These are phyloP conservation scores for Penicillium sp. DNA, from an alignment of 2,329 filamentous ascomycete species.

Conservation along the genomic window DNA sequence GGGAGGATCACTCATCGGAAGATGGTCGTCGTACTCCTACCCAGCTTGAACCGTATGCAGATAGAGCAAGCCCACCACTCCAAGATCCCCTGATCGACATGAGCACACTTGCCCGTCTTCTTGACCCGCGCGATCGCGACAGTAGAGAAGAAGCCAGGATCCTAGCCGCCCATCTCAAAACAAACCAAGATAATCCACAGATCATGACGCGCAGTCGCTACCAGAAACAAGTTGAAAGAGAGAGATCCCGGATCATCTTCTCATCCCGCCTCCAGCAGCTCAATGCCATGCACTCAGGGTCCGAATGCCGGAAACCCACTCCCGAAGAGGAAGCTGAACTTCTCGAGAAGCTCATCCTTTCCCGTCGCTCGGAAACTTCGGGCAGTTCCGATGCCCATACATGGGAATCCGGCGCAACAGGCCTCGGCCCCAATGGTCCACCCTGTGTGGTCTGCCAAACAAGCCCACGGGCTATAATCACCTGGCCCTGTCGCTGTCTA, in stretches of 20 bases:
- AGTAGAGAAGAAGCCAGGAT: slow-evolving; percentile 78
- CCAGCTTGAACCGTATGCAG: slow-evolving; percentile 57
- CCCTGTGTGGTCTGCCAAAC: slow-evolving; percentile 93
- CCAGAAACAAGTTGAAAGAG: slow-evolving; percentile 63
- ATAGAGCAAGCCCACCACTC: slow-evolving; percentile 52
- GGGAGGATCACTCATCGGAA: slow-evolving; percentile 49
- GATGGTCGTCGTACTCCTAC: slow-evolving; percentile 68
- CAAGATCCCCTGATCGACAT: slow-evolving; percentile 64
- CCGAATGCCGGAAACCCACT: slow-evolving; percentile 35
- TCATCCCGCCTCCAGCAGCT: slow-evolving; percentile 42
- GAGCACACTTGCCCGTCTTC: slow-evolving; percentile 70
- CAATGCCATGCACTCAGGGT: slow-evolving; percentile 8
- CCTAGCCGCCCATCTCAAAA: slow-evolving; percentile 74
- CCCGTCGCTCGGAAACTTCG: slow-evolving; percentile 43
- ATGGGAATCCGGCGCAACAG: slow-evolving; percentile 70
- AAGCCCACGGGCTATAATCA: slow-evolving; percentile 79
- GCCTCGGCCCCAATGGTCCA: slow-evolving; percentile 70
- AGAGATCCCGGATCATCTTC: slow-evolving; percentile 67
- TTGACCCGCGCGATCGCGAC: slow-evolving; percentile 74
- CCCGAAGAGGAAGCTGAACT: slow-evolving; percentile 57
- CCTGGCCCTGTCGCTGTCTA: slow-evolving; percentile 95
- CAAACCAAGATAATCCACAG: slow-evolving; percentile 47
- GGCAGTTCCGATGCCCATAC: slow-evolving; percentile 28
- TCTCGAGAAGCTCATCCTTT: slow-evolving; percentile 60
- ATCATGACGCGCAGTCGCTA: slow-evolving; percentile 82